phyloP scores from a whole-genome alignment of 2,329 filamentous ascomycete genomes.

The Sporothrix variecibatus region DNA sequence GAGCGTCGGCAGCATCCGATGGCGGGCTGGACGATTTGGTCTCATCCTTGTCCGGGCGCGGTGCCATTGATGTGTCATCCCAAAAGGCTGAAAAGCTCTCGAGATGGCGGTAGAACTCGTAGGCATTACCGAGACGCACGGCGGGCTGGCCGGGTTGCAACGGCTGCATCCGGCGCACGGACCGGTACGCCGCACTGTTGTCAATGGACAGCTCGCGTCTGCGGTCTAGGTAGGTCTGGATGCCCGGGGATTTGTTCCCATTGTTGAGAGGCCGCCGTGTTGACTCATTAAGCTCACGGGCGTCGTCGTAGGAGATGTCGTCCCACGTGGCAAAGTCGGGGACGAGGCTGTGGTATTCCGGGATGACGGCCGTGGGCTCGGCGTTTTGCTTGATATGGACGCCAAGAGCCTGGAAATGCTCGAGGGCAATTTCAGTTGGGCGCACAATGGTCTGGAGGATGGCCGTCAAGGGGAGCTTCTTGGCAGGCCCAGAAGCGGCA shows the following conservation, averaged over 20 bases:
- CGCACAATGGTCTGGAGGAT: slow-evolving; percentile 58
- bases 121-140: slow-evolving; percentile 62
- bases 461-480: slow-evolving; percentile 45
- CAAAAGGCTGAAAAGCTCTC: slow-evolving; percentile 61
- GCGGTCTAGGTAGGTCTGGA: slow-evolving; percentile 60
- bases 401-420: slow-evolving; percentile 60
- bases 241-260: slow-evolving; percentile 58
- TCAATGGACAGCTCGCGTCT: slow-evolving; percentile 56
- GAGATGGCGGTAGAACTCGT: slow-evolving; percentile 66
- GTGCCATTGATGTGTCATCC: slow-evolving; percentile 56
- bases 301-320: slow-evolving; percentile 50
- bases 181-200: slow-evolving; percentile 63
- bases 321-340: slow-evolving; percentile 59
- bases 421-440: slow-evolving; percentile 49
- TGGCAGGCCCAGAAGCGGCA: slow-evolving; percentile 11
- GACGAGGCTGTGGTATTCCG: slow-evolving; percentile 51
- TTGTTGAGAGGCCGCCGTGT: slow-evolving; percentile 54
- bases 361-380: slow-evolving; percentile 52
- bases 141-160: slow-evolving; percentile 53
- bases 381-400: slow-evolving; percentile 57
- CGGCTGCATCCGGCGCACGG: slow-evolving; percentile 59
- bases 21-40: slow-evolving; percentile 18
- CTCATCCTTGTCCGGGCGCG: slow-evolving; percentile 41
- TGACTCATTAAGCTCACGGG: slow-evolving; percentile 49
- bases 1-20: not conserved